Base-by-base conservation (phyloP, 2,329 filamentous ascomycete species). In the Didymella segeticola region DNA sequence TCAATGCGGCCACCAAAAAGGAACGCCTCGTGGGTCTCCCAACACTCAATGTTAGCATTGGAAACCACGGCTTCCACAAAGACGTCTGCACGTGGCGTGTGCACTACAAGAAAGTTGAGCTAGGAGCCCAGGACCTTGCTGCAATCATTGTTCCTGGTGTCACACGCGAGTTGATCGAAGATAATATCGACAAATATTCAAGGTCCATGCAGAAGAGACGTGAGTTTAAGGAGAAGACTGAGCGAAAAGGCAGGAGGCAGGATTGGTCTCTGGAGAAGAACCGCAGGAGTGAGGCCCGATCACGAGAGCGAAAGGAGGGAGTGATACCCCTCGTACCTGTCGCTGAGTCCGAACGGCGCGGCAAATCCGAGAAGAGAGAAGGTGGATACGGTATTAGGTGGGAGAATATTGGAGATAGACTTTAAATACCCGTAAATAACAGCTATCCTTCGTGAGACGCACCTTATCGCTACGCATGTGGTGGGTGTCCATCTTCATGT, bases 61-160 rank as follows among this genome's bases (percentile, higher is more conserved):
- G 57, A 14, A 52, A 56, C 9, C 47, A 57, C 11, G 58, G 63
- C 3, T 38, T 42, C 15, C 58, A 56, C 1, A 15, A 39, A 9
- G 42, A 42, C 6, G 34, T 58, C 2, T 62, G 61, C 31, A 23
- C 49, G 3, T 70, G 63, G 63, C 53, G 42, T 1, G 63, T 71
- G 15, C 53, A 54, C 2, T 71, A 71, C 49, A 71, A 71, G 47
- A 68, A 69, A 25, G 41, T 68, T 5, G 56, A 65, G 20, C 31
- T 61, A n/a, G 62, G 62, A 3, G 17, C 19, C n/a, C 4, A 2
- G 45, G 39, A 14, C 12, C 27, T 43, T 12, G 46, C 33, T 3
- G 45, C 57, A n/a, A 48, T 58, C 30, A 49, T 65, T 12, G 46
- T 53, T 22, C 56, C 58, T 5, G 56, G 60, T 1, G 43, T 33